These are phyloP conservation scores for Skeletonema potamos DNA, from an alignment of 108 stramenopile genomes.

Conservation along the genomic window DNA sequence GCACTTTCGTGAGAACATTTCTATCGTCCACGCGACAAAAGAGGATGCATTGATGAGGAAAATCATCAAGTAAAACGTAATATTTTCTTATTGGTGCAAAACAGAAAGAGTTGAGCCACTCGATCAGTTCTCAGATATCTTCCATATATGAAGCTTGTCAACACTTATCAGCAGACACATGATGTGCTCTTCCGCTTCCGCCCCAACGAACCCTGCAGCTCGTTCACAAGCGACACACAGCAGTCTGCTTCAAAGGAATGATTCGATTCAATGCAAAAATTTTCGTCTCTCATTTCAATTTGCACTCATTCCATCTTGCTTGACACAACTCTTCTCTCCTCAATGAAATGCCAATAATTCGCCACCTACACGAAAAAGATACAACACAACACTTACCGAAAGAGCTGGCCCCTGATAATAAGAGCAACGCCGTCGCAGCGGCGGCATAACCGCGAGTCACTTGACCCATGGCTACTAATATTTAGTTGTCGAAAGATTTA, in stretches of 20 bases:
- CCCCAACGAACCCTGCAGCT: too few species aligned
- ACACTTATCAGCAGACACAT: not conserved
- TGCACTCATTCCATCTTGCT: not conserved
- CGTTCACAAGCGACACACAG: not conserved
- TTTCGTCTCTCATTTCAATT: not conserved
- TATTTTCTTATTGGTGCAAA: not conserved
- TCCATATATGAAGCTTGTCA: not conserved
- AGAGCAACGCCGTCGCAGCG: conserved; percentile 38
- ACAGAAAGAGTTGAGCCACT: not conserved
- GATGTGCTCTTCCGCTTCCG: not conserved
- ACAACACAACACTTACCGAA: conserved; percentile 21
- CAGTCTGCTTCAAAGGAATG: not conserved
- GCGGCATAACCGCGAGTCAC: conserved; percentile 29
- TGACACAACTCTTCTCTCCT: not conserved
- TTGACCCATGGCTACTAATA: conserved; percentile 28
- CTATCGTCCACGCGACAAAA: not conserved
- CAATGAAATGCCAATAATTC: not conserved
- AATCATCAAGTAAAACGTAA: not conserved
- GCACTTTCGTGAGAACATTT: not conserved
- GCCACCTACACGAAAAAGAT: too few species aligned
- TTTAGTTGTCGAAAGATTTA: conserved; percentile 4
- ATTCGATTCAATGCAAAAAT: not conserved
- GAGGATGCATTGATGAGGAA: not conserved
- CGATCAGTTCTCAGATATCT: too few species aligned
- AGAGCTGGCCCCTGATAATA: conserved; percentile 28